Base-by-base conservation (phyloP, 495 filamentous ascomycete species). In the Penicillium canariense region DNA sequence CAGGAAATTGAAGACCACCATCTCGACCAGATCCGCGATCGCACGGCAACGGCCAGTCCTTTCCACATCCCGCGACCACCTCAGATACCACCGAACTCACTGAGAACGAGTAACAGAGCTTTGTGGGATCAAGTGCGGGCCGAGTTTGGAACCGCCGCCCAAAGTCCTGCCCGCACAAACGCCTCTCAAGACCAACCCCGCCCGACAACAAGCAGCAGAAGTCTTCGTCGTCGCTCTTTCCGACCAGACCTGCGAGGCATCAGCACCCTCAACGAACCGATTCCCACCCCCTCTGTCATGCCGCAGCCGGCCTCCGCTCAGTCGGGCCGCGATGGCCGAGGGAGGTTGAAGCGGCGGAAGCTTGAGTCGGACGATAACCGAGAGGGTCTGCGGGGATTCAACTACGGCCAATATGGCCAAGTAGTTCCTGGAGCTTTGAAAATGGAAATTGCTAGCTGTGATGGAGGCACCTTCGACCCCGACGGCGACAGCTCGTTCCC, bases 371-470 rank as follows among this genome's bases (percentile, higher is more conserved):
- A 90, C 48, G 76, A 74, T 50, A 58, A 74, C 10, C 63, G 71
- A 7, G 69, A 80, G 30, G 77, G 75, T 12, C 76, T 81, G 20
- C 75, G 76, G 43, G 81, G 79, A 4, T 86, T 92, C 48, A 83
- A 79, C 50, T 96, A 96, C 56, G 91, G 90, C 2, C 82, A 84
- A 58, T 88, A 84, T 63, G 91, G 91, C 15, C 91, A 96, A 63
- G 86, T 92, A 5, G 87, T 91, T 30, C 81, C 90, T 0, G 90
- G 90, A 11, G 76, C 81, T 54, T 69, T 96, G 52, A 84, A 80
- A 52, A 91, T 96, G 89, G 87, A 94, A 64, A 81, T 96, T 48
- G 82, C 85, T 15, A 90, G 83, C 76, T 97, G 91, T 62, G 93
- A 97, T 71, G 93, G 92, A 44, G 93, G 91, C 1, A 80, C 84